These are phyloP conservation scores for Schrenkiella parvula DNA, from an alignment of 345 rosid species.

Conservation along the genomic window DNA sequence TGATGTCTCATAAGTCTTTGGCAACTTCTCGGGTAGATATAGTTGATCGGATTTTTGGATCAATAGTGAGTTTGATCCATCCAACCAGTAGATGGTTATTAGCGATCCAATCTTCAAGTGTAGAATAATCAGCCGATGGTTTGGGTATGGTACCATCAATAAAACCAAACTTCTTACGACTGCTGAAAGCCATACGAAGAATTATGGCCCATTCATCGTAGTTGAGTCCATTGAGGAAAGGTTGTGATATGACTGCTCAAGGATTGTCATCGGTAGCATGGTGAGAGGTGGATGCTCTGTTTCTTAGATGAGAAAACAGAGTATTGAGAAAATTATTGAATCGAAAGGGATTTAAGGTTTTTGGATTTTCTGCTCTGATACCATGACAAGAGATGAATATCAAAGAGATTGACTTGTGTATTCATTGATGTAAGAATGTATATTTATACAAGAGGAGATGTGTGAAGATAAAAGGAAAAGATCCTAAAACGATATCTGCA, in stretches of 20 bases:
- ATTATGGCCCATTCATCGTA: neutral
- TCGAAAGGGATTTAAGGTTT: too few relatives aligned
- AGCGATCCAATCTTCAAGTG: neutral
- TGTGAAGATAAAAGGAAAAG: too few relatives aligned
- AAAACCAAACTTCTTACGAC: neutral
- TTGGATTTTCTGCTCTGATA: too few relatives aligned
- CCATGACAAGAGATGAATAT: neutral
- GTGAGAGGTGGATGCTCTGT: too few relatives aligned
- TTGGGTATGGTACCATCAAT: neutral
- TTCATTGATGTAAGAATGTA: neutral
- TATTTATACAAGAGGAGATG: too few relatives aligned
- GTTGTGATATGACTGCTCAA: neutral
- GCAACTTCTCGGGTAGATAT: neutral
- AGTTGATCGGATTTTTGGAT: neutral
- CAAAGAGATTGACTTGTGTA: neutral
- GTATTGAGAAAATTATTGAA: too few relatives aligned
- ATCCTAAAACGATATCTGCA: too few relatives aligned
- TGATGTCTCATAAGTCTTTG: neutral
- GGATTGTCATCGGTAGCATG: neutral
- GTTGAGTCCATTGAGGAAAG: neutral
- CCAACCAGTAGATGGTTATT: neutral
- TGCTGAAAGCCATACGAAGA: neutral
- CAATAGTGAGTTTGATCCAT: neutral
- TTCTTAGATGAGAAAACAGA: too few relatives aligned
- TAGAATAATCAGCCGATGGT: neutral